Evolutionary conservation across 345 rosid genomes (phyloP).

Genomic region (Fremontodendron californicum): DNA sequence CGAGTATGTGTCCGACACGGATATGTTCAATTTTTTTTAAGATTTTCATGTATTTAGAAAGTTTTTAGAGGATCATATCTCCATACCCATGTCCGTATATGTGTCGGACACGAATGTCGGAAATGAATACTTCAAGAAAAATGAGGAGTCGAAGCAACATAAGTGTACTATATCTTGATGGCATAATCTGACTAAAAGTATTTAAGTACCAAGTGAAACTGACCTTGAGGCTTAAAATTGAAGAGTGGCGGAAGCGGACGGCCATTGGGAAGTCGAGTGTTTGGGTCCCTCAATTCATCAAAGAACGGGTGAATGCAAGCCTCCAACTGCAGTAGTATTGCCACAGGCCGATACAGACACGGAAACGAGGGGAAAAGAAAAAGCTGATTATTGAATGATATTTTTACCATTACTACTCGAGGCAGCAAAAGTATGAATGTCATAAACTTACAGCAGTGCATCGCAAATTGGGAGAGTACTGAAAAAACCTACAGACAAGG

Average conservation of each 20-base stretch:
- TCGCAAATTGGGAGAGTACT: constrained; percentile 89
- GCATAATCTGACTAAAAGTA: not conserved
- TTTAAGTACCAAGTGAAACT: not conserved
- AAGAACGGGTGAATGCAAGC: constrained; percentile 76
- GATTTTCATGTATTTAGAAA: too few species aligned
- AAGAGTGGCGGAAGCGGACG: constrained; percentile 77
- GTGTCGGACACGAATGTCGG: too few species aligned
- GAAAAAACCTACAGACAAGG: constrained; percentile 89
- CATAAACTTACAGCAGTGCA: constrained; percentile 82
- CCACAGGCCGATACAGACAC: not conserved
- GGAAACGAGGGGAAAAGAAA: not conserved
- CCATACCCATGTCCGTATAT: too few species aligned
- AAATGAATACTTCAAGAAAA: too few species aligned
- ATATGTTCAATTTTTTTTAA: too few species aligned
- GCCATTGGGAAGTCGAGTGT: constrained; percentile 62
- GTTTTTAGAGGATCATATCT: too few species aligned
- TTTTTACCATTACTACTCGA: not conserved
- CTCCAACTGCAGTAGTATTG: constrained; percentile 44
- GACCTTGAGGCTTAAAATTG: constrained; percentile 60
- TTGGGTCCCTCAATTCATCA: constrained; percentile 69
- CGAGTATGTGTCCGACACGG: too few species aligned
- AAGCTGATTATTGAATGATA: not conserved
- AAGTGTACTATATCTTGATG: not conserved
- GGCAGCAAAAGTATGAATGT: not conserved
- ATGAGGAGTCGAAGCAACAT: too few species aligned